These are phyloP conservation scores for Gaeumannomyces tritici DNA, from an alignment of 2,329 filamentous ascomycete genomes.

Conservation along the genomic window DNA sequence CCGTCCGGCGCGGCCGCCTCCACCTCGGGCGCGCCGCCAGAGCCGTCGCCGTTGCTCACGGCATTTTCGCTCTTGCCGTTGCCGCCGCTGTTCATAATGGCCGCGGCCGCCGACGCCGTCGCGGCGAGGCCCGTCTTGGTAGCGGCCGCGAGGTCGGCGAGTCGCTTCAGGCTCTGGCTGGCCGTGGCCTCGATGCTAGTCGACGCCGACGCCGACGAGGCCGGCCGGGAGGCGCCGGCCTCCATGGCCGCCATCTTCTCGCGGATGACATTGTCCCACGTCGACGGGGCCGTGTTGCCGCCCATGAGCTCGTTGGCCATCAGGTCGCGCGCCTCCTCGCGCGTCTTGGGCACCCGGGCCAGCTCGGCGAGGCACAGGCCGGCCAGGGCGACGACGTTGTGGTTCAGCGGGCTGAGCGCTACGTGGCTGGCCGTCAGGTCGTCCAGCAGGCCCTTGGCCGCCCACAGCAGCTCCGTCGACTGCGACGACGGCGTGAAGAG, in stretches of 20 bases:
- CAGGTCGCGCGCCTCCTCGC: slow-evolving; percentile 45
- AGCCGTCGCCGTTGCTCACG: slow-evolving; percentile 9
- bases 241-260: slow-evolving; percentile 37
- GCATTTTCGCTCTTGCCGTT: slow-evolving; percentile 6
- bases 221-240: slow-evolving; percentile 10
- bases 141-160: slow-evolving; percentile 32
- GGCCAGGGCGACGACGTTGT: slow-evolving; percentile 55
- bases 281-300: slow-evolving; percentile 34
- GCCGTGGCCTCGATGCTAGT: slow-evolving; percentile 24
- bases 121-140: slow-evolving; percentile 17
- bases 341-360: slow-evolving; percentile 17
- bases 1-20: not conserved
- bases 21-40: slow-evolving; percentile 4
- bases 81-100: slow-evolving; percentile 8
- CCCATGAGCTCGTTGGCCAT: slow-evolving; percentile 48
- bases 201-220: slow-evolving; percentile 1
- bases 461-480: slow-evolving; percentile 48
- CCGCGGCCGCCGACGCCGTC: slow-evolving; percentile 3
- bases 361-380: slow-evolving; percentile 25
- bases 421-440: slow-evolving; percentile 41
- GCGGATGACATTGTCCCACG: slow-evolving; percentile 49
- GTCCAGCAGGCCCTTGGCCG: slow-evolving; percentile 47
- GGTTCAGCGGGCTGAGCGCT: slow-evolving; percentile 49
- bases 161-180: slow-evolving; percentile 45
- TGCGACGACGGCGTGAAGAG: slow-evolving; percentile 47